Evolutionary conservation across 148 eudicot species (phyloP).

Genomic region (Simmondsia chinensis): DNA sequence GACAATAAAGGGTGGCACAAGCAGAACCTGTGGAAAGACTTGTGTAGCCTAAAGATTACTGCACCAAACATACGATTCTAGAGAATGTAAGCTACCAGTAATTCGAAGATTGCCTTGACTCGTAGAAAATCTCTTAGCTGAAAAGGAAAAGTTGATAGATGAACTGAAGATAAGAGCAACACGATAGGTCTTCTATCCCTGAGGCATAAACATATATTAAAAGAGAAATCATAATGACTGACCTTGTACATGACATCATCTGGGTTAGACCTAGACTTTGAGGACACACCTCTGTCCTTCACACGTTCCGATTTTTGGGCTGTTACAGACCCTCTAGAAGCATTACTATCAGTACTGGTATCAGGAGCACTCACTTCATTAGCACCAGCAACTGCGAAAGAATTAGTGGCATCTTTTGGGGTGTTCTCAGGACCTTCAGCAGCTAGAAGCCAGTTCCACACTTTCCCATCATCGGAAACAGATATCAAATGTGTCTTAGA

Average conservation of each 20-base stretch:
- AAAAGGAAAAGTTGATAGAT: too few relatives aligned
- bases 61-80: too few relatives aligned
- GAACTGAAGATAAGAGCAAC: too few relatives aligned
- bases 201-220: not conserved
- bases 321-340: slow-evolving; percentile 24
- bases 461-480: slow-evolving; percentile 90
- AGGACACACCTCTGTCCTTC: slow-evolving; percentile 17
- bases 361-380: slow-evolving; percentile 19
- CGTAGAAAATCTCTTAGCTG: too few relatives aligned
- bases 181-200: too few relatives aligned
- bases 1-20: too few relatives aligned
- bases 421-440: slow-evolving; percentile 58
- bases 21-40: too few relatives aligned
- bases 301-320: slow-evolving; percentile 22
- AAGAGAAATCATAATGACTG: slow-evolving; percentile 7
- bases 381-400: slow-evolving; percentile 18
- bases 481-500: slow-evolving; percentile 75
- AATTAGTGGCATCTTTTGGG: slow-evolving; percentile 29
- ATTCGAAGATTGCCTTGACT: too few relatives aligned
- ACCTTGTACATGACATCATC: slow-evolving; percentile 73
- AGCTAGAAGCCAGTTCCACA: slow-evolving; percentile 97
- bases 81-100: too few relatives aligned
- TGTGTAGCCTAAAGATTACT: too few relatives aligned
- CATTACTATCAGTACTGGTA: slow-evolving; percentile 17
- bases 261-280: slow-evolving; percentile 23